Evolutionary conservation across 176 grass and related monocot species (phyloP).

Genomic region (Secale cereale): DNA sequence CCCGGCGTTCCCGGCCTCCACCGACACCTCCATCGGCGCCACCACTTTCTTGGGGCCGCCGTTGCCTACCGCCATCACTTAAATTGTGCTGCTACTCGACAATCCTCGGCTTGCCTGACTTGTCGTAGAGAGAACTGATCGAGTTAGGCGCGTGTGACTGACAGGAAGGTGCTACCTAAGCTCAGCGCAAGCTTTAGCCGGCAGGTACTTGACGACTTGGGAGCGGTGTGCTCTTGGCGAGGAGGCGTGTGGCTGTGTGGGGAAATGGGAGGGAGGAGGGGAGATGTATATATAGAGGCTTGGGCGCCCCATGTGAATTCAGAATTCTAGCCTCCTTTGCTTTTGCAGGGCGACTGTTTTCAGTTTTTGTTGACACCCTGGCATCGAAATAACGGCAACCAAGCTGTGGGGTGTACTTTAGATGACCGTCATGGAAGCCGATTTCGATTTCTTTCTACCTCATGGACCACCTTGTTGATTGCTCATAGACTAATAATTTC

Average conservation of each 20-base stretch:
- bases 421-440: neutral
- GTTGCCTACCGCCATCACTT: neutral
- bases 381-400: neutral
- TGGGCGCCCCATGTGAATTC: neutral
- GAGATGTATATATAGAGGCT: neutral
- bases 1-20: slow-evolving; percentile 34
- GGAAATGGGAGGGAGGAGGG: neutral
- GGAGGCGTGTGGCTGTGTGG: neutral
- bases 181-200: neutral
- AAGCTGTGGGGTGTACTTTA: neutral
- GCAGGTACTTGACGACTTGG: neutral
- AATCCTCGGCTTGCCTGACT: neutral
- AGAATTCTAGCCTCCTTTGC: no score
- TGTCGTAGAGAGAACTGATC: neutral
- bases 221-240: neutral
- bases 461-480: neutral
- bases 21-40: slow-evolving; percentile 37
- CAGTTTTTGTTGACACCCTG: no score
- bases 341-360: no score
- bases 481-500: neutral
- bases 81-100: neutral
- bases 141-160: neutral
- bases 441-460: neutral
- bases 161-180: neutral
- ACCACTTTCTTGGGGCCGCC: neutral